Conservation (phyloP, 495 filamentous ascomycete species). For the Apiosordaria backusii region DNA sequence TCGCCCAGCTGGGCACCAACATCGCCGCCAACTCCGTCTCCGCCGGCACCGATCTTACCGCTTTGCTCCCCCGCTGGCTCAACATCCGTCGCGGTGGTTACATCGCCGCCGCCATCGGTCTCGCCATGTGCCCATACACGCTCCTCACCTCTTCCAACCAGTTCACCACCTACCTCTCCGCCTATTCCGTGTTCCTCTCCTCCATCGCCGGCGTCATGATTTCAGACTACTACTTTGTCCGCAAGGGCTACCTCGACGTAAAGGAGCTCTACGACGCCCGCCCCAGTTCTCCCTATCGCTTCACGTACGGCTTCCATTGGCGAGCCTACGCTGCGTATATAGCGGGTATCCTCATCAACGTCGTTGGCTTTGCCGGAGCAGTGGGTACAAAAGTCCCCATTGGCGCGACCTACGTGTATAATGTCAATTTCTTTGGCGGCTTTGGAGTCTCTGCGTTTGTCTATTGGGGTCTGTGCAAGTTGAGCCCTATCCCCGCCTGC, state of each 20-base stretch:
- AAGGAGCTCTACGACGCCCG: conserved; percentile 74
- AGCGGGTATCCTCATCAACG: conserved; percentile 82
- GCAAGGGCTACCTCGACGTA: conserved; percentile 75
- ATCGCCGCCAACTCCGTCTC: conserved; percentile 91
- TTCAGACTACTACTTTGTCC: conserved; percentile 86
- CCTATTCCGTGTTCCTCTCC: conserved; percentile 93
- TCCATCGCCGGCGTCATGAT: conserved; percentile 90
- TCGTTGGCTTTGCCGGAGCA: conserved; percentile 85
- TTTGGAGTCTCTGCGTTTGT: conserved; percentile 63
- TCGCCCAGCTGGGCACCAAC: conserved; percentile 90
- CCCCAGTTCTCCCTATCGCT: conserved; percentile 67
- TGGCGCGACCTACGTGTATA: conserved; percentile 84
- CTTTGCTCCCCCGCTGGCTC: conserved; percentile 78
- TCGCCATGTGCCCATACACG: conserved; percentile 89
- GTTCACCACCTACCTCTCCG: conserved; percentile 92
- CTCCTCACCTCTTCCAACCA: conserved; percentile 73
- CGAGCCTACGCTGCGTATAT: conserved; percentile 82
- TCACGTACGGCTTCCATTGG: conserved; percentile 70
- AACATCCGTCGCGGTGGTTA: conserved; percentile 91
- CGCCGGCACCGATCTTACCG: conserved; percentile 87
- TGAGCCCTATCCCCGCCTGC: conserved; percentile 69
- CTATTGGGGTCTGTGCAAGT: conserved; percentile 67
- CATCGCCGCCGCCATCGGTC: conserved; percentile 76
- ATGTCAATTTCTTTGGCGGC: conserved; percentile 84
- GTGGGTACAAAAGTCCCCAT: conserved; percentile 65